Conservation (phyloP, 805 yeast genomes). For the Scheffersomyces ergatensis region DNA sequence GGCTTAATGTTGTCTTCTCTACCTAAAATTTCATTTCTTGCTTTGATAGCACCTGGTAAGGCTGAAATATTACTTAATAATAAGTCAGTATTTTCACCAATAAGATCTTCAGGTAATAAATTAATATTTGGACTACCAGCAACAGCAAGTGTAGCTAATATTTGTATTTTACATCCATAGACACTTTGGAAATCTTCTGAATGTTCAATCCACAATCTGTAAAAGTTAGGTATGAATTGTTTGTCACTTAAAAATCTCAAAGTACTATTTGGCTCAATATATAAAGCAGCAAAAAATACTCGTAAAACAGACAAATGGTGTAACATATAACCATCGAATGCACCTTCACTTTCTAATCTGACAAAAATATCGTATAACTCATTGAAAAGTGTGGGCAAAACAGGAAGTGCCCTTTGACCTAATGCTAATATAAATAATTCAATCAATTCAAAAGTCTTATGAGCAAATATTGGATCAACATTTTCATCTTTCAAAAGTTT, state of each 20-base stretch:
- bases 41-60: slow-evolving; percentile 49
- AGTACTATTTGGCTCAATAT: slow-evolving; percentile 37
- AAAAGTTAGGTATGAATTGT: slow-evolving; percentile 34
- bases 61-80: slow-evolving; percentile 40
- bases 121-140: slow-evolving; percentile 28
- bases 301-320: slow-evolving; percentile 41
- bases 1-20: slow-evolving; percentile 32
- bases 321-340: slow-evolving; percentile 45
- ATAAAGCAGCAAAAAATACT: slow-evolving; percentile 39
- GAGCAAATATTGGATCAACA: slow-evolving; percentile 41
- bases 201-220: slow-evolving; percentile 48
- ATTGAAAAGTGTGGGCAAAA: slow-evolving; percentile 28
- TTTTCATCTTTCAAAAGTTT: slow-evolving; percentile 28
- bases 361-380: slow-evolving; percentile 38
- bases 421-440: slow-evolving; percentile 33
- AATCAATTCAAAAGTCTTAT: slow-evolving; percentile 35
- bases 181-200: slow-evolving; percentile 49
- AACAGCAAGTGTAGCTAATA: slow-evolving; percentile 43
- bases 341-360: slow-evolving; percentile 31
- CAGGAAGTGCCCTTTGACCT: slow-evolving; percentile 26
- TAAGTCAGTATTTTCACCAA: slow-evolving; percentile 37
- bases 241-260: slow-evolving; percentile 36
- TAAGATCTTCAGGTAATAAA: slow-evolving; percentile 30
- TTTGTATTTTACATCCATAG: slow-evolving; percentile 54
- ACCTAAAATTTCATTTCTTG: slow-evolving; percentile 42